Evolutionary conservation across 2,329 filamentous ascomycete genomes (phyloP), one percentile per base, ranked within the genome.

Genomic region (Monosporascus ibericus): DNA sequence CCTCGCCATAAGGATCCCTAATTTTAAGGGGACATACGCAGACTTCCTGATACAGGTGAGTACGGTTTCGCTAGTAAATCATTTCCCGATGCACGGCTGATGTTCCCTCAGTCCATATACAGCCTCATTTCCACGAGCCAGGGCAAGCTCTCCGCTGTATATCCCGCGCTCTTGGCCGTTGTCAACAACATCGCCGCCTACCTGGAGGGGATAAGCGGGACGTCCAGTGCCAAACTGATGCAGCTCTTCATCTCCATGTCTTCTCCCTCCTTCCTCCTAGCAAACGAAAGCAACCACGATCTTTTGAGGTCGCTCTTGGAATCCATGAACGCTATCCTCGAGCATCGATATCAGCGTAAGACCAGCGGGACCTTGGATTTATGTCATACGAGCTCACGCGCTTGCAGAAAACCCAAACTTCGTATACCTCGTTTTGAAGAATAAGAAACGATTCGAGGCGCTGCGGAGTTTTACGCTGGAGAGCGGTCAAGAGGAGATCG

Each of bases 201-300:
- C 65, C 75, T 94, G 5, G 84, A 94, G 63, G 82, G 87, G 22
- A 74, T 97, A 11, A 90, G 87, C 48, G 76, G 84, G 4, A 80
- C 85, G 3, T 85, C 90, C 17, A 88, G 89, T 65, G 84, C 86
- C 2, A 95, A 91, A 67, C 74, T 97, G 30, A 77, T 97, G 60
- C 91, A 96, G 62, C 76, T 97, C 1, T 95, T 95, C 67, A 83
- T 85, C 5, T 94, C 89, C 36, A 95, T 97, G 88, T 95, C 92
- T 8, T 89, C 91, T 0, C 92, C 94, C 0, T 90, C 88, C 34
- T 99, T 97, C 67, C 74, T 99, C 9, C 76, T 97, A 18, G 90
- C 90, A 7, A 97, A 96, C 62, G 94, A 99, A 53, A 88, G 82
- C 38, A 99, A 99, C 59, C 89, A 97, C 65, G 75, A 77, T 34